These are phyloP conservation scores for Naganishia albida DNA, from an alignment of 1,284 basidiomycete species.

Conservation along the genomic window DNA sequence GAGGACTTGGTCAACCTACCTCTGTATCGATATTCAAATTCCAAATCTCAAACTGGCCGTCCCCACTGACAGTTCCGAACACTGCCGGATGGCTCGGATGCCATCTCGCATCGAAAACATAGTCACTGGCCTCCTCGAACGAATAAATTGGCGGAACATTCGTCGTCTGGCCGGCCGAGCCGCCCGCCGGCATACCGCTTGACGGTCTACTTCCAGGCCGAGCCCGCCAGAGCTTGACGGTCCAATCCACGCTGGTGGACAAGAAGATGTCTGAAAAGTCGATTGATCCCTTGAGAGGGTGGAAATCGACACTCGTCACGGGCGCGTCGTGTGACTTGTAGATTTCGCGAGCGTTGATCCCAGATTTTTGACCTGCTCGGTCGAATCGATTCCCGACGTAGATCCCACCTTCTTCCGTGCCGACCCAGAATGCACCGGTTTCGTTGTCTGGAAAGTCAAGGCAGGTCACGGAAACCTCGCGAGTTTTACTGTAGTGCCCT, in stretches of 20 bases:
- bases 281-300: conserved; percentile 82
- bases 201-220: conserved; percentile 43
- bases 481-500: conserved; percentile 80
- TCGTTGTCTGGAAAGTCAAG: conserved; percentile 93
- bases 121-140: conserved; percentile 95
- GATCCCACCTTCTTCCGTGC: conserved; percentile 94
- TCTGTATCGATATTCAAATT: conserved; percentile 93
- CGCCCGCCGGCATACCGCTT: conserved; percentile 56
- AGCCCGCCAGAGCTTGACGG: conserved; percentile 88
- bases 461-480: conserved; percentile 89
- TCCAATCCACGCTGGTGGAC: conserved; percentile 90
- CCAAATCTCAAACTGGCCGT: conserved; percentile 93
- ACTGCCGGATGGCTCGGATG: conserved; percentile 91
- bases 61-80: conserved; percentile 91
- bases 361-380: conserved; percentile 92
- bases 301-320: conserved; percentile 90
- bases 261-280: conserved; percentile 96
- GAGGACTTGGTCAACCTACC: conserved; percentile 58
- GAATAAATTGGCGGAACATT: conserved; percentile 74
- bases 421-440: conserved; percentile 92
- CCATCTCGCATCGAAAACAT: conserved; percentile 99
- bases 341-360: conserved; percentile 83
- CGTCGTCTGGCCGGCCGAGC: conserved; percentile 29
- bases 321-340: conserved; percentile 92
- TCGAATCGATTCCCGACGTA: conserved; percentile 96